Evolutionary conservation across 225 moss, liverwort and hornwort genomes (phyloP).

Genomic region (Antitrichia curtipendula): DNA sequence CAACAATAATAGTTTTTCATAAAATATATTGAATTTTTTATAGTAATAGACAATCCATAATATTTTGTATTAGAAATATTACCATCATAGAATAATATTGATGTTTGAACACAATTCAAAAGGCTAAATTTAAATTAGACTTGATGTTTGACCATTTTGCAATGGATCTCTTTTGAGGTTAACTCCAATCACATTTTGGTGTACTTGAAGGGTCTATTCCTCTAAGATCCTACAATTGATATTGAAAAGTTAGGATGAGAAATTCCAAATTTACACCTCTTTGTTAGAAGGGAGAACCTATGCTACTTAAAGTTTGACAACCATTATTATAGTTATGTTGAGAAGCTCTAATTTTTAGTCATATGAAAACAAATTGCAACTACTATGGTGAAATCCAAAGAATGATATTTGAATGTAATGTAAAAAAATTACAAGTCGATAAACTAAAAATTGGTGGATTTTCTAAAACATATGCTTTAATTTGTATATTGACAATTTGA

Average conservation of each 20-base stretch:
- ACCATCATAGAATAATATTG: too few relatives aligned
- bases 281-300: not conserved
- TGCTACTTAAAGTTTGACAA: fast-evolving
- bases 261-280: not conserved
- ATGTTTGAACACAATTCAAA: not conserved
- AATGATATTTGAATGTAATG: not conserved
- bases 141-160: not conserved
- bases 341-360: fast-evolving
- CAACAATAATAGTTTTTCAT: not conserved
- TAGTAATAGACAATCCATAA: not conserved
- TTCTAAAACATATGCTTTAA: fast-evolving
- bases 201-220: fast-evolving
- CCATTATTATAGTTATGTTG: fast-evolving
- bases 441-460: too few relatives aligned
- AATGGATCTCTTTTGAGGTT: not conserved
- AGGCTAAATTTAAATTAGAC: fast-evolving
- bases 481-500: not conserved
- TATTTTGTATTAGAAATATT: not conserved
- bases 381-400: fast-evolving
- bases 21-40: not conserved
- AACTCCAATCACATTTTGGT: fast-evolving
- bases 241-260: not conserved
- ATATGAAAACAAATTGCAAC: not conserved
- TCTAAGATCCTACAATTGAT: fast-evolving
- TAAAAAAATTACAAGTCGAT: fast-evolving